Evolutionary conservation across 768 basidiomycete genomes (phyloP).

Genomic region (Leucosporidium scottii): DNA sequence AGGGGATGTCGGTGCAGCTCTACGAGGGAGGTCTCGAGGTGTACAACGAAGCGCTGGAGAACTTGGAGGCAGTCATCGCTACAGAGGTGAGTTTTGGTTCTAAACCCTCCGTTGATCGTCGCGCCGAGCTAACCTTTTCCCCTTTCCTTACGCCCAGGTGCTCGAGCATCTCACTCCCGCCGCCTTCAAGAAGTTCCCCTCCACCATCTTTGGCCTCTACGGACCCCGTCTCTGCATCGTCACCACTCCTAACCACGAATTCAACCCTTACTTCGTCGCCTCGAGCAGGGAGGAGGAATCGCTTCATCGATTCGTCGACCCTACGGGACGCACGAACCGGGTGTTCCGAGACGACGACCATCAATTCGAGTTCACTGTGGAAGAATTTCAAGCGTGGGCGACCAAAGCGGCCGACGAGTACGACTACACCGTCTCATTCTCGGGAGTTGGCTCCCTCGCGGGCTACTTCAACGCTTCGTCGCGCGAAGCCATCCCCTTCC

Average conservation of each 20-base stretch:
- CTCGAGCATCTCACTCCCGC: constrained; percentile 68
- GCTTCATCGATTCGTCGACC: constrained; percentile 53
- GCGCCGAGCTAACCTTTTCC: background rate
- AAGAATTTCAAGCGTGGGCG: constrained; percentile 67
- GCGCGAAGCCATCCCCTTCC: constrained; percentile 9
- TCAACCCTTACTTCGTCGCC: constrained; percentile 52
- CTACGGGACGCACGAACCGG: constrained; percentile 64
- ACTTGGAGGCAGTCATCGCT: constrained; percentile 50
- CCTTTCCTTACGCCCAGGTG: constrained; percentile 45
- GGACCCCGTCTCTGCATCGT: constrained; percentile 64
- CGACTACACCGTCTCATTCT: constrained; percentile 20
- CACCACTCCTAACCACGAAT: constrained; percentile 62
- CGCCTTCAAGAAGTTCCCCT: constrained; percentile 58
- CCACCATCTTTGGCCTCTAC: constrained; percentile 65
- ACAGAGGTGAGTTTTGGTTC: constrained; percentile 15
- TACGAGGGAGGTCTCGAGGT: constrained; percentile 69
- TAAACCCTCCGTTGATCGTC: background rate
- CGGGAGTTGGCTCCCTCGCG: constrained; percentile 28
- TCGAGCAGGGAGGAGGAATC: constrained; percentile 42
- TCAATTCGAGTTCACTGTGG: constrained; percentile 77
- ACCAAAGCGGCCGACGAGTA: background rate
- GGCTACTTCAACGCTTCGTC: constrained; percentile 13
- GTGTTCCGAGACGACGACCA: constrained; percentile 76
- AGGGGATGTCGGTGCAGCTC: constrained; percentile 56
- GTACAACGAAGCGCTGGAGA: constrained; percentile 60